A percentile compares a stretch with the other conserved stretches of the same genome.
These are phyloP conservation scores for Colletotrichum zoysiae DNA, from an alignment of 2,329 filamentous ascomycete species.

Conservation along the genomic window DNA sequence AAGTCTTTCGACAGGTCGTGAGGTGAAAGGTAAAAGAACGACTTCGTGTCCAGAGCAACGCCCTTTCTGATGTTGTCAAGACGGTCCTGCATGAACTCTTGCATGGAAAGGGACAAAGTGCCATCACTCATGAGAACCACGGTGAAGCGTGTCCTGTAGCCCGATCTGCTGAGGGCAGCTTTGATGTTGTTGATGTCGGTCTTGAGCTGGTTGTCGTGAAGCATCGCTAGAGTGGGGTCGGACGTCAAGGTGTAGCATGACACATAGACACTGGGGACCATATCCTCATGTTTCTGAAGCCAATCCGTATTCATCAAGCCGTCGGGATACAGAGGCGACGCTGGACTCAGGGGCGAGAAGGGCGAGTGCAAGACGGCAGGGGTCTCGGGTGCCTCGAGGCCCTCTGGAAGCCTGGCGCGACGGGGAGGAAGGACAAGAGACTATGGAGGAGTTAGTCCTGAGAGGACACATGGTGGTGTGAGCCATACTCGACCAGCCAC, in stretches of 20 bases:
- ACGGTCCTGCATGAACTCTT: constrained; percentile 76
- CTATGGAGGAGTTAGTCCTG: constrained; percentile 54
- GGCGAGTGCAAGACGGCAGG: constrained; percentile 83
- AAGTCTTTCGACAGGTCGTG: constrained; percentile 79
- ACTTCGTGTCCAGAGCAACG: constrained; percentile 85
- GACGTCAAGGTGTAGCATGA: constrained; percentile 84
- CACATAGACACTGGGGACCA: constrained; percentile 83
- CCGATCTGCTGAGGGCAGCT: constrained; percentile 73
- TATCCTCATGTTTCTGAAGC: constrained; percentile 89
- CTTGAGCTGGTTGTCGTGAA: constrained; percentile 90
- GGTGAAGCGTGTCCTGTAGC: constrained; percentile 82
- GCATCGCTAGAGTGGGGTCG: constrained; percentile 78
- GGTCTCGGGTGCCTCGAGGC: constrained; percentile 61
- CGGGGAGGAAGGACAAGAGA: constrained; percentile 69
- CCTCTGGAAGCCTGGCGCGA: constrained; percentile 65
- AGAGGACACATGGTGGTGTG: constrained; percentile 41
- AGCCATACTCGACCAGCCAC: constrained; percentile 82
- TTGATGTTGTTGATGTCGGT: constrained; percentile 86
- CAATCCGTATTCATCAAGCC: constrained; percentile 85
- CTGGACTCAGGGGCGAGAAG: constrained; percentile 88
- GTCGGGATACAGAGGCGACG: constrained; percentile 88
- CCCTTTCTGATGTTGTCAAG: constrained; percentile 82
- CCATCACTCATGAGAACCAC: constrained; percentile 84
- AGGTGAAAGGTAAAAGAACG: constrained; percentile 85
- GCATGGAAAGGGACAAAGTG: constrained; percentile 54